A percentile compares a stretch with the other conserved stretches of the same genome.
phyloP scores from a whole-genome alignment of 1,139 yeast genomes.

The Saccharomyces hybrid region DNA sequence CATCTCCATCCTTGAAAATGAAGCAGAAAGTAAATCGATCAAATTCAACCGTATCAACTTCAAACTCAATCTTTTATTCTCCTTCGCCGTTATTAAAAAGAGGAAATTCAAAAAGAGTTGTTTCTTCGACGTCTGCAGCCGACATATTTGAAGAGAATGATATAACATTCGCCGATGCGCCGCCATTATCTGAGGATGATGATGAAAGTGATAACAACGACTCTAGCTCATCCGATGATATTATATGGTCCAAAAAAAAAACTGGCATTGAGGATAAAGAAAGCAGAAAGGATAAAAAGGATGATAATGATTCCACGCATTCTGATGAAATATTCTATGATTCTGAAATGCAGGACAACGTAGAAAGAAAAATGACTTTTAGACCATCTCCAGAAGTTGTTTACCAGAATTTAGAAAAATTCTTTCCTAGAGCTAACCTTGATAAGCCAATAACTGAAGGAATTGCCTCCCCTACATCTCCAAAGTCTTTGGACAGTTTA shows the following conservation, averaged over 20 bases:
- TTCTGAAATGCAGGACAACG: conserved; percentile 16
- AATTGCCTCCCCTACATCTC: conserved; percentile 52
- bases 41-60: conserved; percentile 20
- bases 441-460: conserved; percentile 89
- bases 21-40: conserved; percentile 21
- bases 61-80: conserved; percentile 16
- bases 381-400: conserved; percentile 95
- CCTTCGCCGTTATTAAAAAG: conserved; percentile 45
- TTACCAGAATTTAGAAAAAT: conserved; percentile 81
- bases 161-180: conserved; percentile 67
- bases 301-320: conserved; percentile 13
- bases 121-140: conserved; percentile 32
- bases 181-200: conserved; percentile 40
- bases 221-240: conserved; percentile 14
- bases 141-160: conserved; percentile 61
- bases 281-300: neutral
- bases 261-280: neutral
- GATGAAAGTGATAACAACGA: conserved; percentile 24
- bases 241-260: conserved; percentile 12
- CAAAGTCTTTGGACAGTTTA: conserved; percentile 22
- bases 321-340: conserved; percentile 2
- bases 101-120: conserved; percentile 44
- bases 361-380: conserved; percentile 44
- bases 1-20: conserved; percentile 12
- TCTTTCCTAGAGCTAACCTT: conserved; percentile 86